Base-by-base conservation (phyloP, 495 filamentous ascomycete genomes). In the Sordaria brevicollis region DNA sequence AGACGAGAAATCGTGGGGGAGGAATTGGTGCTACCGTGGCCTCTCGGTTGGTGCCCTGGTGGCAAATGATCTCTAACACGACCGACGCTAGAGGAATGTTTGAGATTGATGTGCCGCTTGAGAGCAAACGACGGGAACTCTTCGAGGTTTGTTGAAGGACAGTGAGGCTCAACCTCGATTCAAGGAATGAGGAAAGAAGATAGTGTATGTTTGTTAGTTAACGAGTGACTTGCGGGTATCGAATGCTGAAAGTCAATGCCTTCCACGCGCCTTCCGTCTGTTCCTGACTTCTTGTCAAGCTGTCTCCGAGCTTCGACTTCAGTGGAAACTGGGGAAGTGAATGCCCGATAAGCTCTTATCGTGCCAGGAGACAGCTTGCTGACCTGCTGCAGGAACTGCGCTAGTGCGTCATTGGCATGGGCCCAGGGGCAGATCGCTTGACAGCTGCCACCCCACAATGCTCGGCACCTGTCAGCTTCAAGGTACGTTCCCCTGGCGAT, bases 11-110 rank as follows among this genome's bases (percentile, higher is more conserved):
- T 57, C 49, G 49, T 57, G 49, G 49, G 11, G 49, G 49, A 57
- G 25, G 5, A 15, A 31, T 29, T n/a, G 5, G 39, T 31, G 69
- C 65, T 67, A 70, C 69, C 65, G 69, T 71, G 69, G 69, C 69
- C 69, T 71, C 62, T 71, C 25, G 65, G 49, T 57, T 57, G 11
- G 43, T 6, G 43, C 19, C 43, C 43, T 15, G 21, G 49, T 62
- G 49, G 49, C 49, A 15, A 62, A 31, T 62, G 3, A 62, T 29
- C 49, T 62, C 49, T 62, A 62, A 31, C 49, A 62, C 49, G 25
- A 62, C 25, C 49, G 25, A 62, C 25, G 25, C 49, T 29, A 15
- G 43, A 54, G 21, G 11, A 29, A 57, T 57, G 49, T 29, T 29
- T 29, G 49, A 29, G 21, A 29, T 29, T 17, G 49, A 31, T 57